These are phyloP conservation scores for Ziziphus jujuba DNA, from an alignment of 306 rosid species.

Conservation along the genomic window DNA sequence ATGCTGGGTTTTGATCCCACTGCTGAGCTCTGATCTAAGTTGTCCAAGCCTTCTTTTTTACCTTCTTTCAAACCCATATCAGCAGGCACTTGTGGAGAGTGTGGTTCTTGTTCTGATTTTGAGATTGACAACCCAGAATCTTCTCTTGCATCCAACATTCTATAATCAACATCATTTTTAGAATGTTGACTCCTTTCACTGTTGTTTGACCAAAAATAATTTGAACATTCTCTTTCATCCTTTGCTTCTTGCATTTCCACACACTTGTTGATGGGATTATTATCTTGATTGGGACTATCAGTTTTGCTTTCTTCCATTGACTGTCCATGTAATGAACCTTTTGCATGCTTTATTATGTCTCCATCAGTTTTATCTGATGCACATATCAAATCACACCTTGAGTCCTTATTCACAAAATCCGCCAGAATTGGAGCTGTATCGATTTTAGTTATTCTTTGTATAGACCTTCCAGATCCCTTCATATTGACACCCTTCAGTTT, in stretches of 20 bases:
- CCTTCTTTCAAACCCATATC: slow-evolving; percentile 8
- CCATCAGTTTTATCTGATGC: not conserved
- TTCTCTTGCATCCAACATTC: slow-evolving; percentile 18
- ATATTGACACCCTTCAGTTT: slow-evolving; percentile 13
- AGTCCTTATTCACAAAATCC: not conserved
- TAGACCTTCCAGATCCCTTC: slow-evolving; percentile 9
- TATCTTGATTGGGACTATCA: slow-evolving; percentile 1
- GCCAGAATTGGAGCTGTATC: slow-evolving; percentile 8
- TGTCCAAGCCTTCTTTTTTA: slow-evolving; percentile 16
- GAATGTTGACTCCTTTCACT: slow-evolving; percentile 7
- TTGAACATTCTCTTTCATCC: slow-evolving; percentile 13
- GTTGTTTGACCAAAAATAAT: not conserved
- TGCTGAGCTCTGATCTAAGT: slow-evolving; percentile 9
- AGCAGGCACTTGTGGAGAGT: slow-evolving; percentile 11
- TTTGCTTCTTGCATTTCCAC: slow-evolving; percentile 8
- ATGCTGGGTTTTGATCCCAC: slow-evolving; percentile 11
- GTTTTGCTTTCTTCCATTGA: slow-evolving; percentile 1
- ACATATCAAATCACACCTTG: slow-evolving; percentile 13
- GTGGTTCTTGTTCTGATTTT: slow-evolving; percentile 10
- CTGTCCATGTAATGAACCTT: not conserved
- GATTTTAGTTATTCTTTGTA: slow-evolving; percentile 5
- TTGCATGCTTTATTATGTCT: not conserved
- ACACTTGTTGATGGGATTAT: slow-evolving; percentile 1
- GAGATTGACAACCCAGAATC: slow-evolving; percentile 22
- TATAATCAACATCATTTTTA: not conserved